phyloP scores from a whole-genome alignment of 1,284 basidiomycete species.

The Marasmius fiardii region DNA sequence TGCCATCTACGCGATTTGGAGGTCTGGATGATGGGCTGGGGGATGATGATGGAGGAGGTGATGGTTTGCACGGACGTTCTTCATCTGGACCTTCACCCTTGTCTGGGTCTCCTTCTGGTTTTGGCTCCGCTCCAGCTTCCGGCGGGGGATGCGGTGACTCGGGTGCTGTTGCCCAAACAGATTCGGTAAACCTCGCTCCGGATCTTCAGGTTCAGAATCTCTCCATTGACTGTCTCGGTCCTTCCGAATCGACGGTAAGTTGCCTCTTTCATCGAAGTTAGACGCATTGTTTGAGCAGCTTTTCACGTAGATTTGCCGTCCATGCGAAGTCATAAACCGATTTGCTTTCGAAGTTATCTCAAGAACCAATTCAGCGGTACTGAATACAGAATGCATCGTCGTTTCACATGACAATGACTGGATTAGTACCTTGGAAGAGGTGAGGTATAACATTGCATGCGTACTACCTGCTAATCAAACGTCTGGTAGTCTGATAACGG shows the following conservation, averaged over 20 bases:
- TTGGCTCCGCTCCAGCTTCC: no score
- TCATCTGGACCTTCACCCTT: no score
- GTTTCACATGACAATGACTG: slow-evolving; percentile 14
- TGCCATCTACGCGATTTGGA: neutral
- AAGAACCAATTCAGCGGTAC: neutral
- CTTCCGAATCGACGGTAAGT: neutral
- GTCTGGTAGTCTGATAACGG: neutral
- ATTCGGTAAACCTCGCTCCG: no score
- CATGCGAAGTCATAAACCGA: slow-evolving; percentile 11
- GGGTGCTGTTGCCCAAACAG: no score
- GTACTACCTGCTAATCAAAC: neutral
- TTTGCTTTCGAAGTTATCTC: slow-evolving; percentile 6
- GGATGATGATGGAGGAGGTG: no score
- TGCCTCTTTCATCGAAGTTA: neutral
- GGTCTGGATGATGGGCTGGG: neutral
- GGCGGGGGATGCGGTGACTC: no score
- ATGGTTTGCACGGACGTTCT: no score
- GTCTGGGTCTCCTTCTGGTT: no score
- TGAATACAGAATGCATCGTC: slow-evolving; percentile 5
- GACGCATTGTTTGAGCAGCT: neutral
- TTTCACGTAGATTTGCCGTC: slow-evolving; percentile 1
- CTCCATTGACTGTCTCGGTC: no score
- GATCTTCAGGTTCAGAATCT: no score
- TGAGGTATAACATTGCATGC: neutral
- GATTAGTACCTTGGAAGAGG: slow-evolving; percentile 8